Evolutionary conservation across 768 basidiomycete species (phyloP), one percentile per base, ranked within the genome.

Genomic region (Pleurotus djamor): DNA sequence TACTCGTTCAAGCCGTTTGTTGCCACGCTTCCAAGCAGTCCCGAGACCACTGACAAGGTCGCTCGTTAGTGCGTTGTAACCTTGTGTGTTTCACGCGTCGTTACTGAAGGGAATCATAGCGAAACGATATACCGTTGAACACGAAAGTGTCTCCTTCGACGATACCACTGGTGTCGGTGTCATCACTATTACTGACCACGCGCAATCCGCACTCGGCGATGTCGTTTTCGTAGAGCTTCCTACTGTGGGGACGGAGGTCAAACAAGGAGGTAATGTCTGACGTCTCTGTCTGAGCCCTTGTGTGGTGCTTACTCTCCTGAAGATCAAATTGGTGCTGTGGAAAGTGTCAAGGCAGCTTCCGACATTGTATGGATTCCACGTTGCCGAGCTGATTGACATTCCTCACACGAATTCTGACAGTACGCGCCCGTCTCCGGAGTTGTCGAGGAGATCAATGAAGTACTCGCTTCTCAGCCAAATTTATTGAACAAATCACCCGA

Each of bases 201-300:
- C 97, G 1, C 94, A 98, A 72, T 81, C 87, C 51, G 86, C 88
- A 36, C 82, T 99, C 2, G 97, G 97, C 35, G 97, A 99, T 71
- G 94, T 98, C 54, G 97, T 98, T 49, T 99, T 92, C 75, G 95
- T 98, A 50, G 97, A 98, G 71, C 82, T 99, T 50, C 92, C 93
- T 1, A 65, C 69, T 8, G 68, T 81, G 7, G 94, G 90, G 4
- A 77, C 81, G 0, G 70, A 82, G 59, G 76, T 98, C 57, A 68
- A 69, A 6, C 78, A 89, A 72, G 92, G 91, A 65, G 92, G 96
- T 96, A 65, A 66, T 10, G 94, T 65, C 45, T 12, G 38, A 21
- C 14, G 13, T 45, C 59, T 63, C 32, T 17, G 32, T 17, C 57
- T 50, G 49, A 52, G 32, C 13, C 33, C 54, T 28, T 12, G 13